Evolutionary conservation across 805 yeast species (phyloP).

Genomic region (Candida koratica): DNA sequence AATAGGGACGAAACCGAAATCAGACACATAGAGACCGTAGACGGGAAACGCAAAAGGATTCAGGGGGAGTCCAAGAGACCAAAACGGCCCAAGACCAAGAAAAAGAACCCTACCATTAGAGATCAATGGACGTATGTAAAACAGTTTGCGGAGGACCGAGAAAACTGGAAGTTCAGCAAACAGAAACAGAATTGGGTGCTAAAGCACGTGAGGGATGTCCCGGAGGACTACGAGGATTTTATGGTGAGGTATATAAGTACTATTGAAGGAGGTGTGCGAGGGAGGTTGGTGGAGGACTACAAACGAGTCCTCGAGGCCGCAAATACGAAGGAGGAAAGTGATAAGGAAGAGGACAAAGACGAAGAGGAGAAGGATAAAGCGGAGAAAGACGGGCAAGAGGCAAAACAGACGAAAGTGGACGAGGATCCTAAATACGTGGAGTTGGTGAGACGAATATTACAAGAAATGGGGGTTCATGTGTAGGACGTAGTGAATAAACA

Average conservation of each 20-base stretch:
- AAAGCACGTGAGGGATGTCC: constrained; percentile 53
- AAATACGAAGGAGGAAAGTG: too few relatives aligned
- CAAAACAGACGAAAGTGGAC: constrained; percentile 15
- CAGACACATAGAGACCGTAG: constrained; percentile 39
- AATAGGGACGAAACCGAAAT: constrained; percentile 39
- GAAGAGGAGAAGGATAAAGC: constrained; percentile 40
- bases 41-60: constrained; percentile 30
- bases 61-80: constrained; percentile 42
- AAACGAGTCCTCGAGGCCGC: constrained; percentile 40
- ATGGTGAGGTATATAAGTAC: constrained; percentile 53
- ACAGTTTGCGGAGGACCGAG: constrained; percentile 52
- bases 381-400: constrained; percentile 22
- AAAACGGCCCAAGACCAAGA: constrained; percentile 64
- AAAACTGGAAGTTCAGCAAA: constrained; percentile 78
- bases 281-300: constrained; percentile 50
- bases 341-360: constrained; percentile 52
- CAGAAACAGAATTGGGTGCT: constrained; percentile 85
- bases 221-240: constrained; percentile 48
- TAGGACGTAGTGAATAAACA: constrained; percentile 11
- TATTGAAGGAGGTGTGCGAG: constrained; percentile 67
- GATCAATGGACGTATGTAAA: constrained; percentile 68
- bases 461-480: constrained; percentile 26
- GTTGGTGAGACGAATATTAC: constrained; percentile 26
- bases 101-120: constrained; percentile 69
- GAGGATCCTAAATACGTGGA: constrained; percentile 32